Base-by-base conservation (phyloP, 345 rosid genomes). In the Eutrema japonicum region DNA sequence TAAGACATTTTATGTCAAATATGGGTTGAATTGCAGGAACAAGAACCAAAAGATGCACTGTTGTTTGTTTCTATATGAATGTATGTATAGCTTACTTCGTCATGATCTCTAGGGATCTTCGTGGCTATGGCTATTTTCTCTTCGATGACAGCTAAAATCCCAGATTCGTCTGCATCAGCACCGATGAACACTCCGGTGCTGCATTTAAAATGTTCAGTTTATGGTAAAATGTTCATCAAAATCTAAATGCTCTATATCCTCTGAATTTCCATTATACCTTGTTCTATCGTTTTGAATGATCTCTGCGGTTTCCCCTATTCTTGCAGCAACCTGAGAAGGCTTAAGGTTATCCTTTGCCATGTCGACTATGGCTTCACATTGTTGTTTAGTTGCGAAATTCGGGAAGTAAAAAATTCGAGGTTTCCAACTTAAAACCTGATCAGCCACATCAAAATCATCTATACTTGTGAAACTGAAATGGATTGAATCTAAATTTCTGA, bases 341-440 rank as follows among this genome's bases (percentile, higher is more conserved):
- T 26, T 58, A 58, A 91, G 86, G n/a, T 55, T 41, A 12, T 65
- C 62, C 73, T 83, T 84, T 53, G 92, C 84, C 79, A 81, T 78
- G 32, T 82, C 41, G 6, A 82, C 80, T 52, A 91, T 77, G 64
- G 74, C 47, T 75, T 76, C 37, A 62, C 93, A 90, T 68, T 88
- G 92, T 75, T 88, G 86, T 37, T 77, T 66, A 6, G 87, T 78
- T 30, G 86, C 88, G 71, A 90, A 90, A 45, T 70, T 85, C 0
- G 90, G 87, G 13, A 78, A 88, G 73, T 84, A 85, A 51, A 85
- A 56, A 38, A 87, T 85, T 8, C 92, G 84, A 8, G 92, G 92
- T 63, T 46, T 78, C 93, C 93, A 91, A 72, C 97, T 91, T 78
- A 87, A 79, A 59, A 84, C 85, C 97, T 91, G 75, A 59, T 47